Evolutionary conservation across 495 filamentous ascomycete species (phyloP), one percentile per base, ranked within the genome.

Genomic region (Penicillium diatomitis): DNA sequence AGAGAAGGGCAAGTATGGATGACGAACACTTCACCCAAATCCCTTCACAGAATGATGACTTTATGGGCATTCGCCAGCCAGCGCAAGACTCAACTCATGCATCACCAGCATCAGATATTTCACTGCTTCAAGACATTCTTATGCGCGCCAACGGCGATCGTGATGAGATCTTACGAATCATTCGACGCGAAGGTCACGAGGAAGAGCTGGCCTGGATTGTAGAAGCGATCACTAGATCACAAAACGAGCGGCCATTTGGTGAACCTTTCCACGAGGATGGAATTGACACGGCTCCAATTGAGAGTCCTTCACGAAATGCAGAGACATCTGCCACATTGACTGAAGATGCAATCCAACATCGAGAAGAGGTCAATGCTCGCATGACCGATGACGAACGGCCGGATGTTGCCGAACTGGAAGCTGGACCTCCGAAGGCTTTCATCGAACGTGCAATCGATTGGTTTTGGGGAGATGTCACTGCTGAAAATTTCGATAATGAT

Each of bases 401-500:
- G 20, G 20, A 20, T 20, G 20, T 20, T 20, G 20, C 20, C 20
- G 20, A 20, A 2, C 20, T 30, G 11, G 52, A 51, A 5, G 9
- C 39, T n/a, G 46, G 54, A 8, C 49, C 47, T 7, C 56, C 57
- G 0, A 55, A 55, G 32, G 48, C 43, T 3, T 28, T 64, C 8
- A 12, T 37, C 3, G 54, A 62, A 28, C 49, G 52, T 35, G 38
- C 68, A 27, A 45, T 70, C 8, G 70, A 85, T 50, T 86, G 80
- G 75, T 71, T 87, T 37, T 88, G 82, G 81, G 82, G 77, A 9
- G 82, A 81, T 52, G 65, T 79, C 31, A 64, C 63, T 6, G 57
- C 61, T 4, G 54, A 58, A 37, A 55, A 57, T n/a, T 60, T 63
- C 41, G 59, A 49, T 27, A 41, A 63, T 28, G 72, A 65, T 2